A percentile compares a stretch with the other conserved stretches of the same genome.
Evolutionary conservation across 1,139 yeast genomes (phyloP).

Genomic region (Suhomyces choctaworum): DNA sequence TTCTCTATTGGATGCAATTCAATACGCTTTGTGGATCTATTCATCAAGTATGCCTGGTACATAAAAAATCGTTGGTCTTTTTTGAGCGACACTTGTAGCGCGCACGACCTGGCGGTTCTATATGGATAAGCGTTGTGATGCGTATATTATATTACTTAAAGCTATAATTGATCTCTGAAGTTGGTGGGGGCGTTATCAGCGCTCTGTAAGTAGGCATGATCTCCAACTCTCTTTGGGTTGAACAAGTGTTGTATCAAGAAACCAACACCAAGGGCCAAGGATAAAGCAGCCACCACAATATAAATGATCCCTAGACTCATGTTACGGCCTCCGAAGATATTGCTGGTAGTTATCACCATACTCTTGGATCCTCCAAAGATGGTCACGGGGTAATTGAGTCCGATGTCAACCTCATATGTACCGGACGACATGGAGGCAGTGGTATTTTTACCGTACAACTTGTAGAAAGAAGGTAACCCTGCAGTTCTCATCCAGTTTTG

Average conservation of each 20-base stretch:
- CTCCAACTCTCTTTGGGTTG: conserved; percentile 48
- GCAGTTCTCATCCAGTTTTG: conserved; percentile 90
- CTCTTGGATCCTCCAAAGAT: conserved; percentile 72
- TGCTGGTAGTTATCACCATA: conserved; percentile 63
- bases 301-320: conserved; percentile 66
- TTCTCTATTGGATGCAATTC: not conserved
- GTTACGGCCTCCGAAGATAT: conserved; percentile 71
- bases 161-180: conserved; percentile 24
- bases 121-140: not conserved
- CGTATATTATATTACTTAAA: no score
- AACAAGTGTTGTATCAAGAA: conserved; percentile 50
- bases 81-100: conserved; percentile 9
- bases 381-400: conserved; percentile 67
- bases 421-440: conserved; percentile 54
- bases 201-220: conserved; percentile 43
- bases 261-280: conserved; percentile 47
- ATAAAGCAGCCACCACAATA: conserved; percentile 60
- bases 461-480: conserved; percentile 68
- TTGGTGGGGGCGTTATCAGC: conserved; percentile 14
- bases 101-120: conserved; percentile 10
- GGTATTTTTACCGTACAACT: conserved; percentile 60
- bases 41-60: conserved; percentile 1
- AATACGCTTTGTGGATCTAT: not conserved
- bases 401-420: conserved; percentile 58
- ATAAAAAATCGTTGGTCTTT: conserved; percentile 11